Conservation (phyloP, 129 eudicot species). For the Flaveria linearis region DNA sequence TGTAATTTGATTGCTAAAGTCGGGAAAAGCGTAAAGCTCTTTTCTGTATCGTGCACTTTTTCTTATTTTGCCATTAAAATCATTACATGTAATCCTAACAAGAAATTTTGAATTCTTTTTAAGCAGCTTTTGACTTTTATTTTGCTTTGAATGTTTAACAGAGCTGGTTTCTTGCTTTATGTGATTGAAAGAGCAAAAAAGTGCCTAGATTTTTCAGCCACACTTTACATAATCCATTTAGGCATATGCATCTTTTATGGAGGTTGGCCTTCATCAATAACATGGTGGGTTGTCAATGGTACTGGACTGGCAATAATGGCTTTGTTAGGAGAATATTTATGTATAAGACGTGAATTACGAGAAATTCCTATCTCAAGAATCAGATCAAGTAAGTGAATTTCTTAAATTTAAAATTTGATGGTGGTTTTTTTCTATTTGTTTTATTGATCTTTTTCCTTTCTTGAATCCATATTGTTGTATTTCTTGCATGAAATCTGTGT, state of each 20-base stretch:
- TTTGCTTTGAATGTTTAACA: conserved; percentile 36
- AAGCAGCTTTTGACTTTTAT: conserved; percentile 10
- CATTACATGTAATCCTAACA: conserved; percentile 4
- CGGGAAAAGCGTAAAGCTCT: not conserved
- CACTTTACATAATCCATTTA: conserved; percentile 81
- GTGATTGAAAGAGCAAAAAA: conserved; percentile 88
- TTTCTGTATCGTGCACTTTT: not conserved
- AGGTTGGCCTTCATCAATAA: conserved; percentile 94
- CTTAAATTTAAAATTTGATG: not conserved
- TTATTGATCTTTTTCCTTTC: not conserved
- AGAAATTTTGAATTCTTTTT: conserved; percentile 12
- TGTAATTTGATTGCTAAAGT: not conserved
- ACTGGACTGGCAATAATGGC: conserved; percentile 86
- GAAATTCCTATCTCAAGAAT: conserved; percentile 82
- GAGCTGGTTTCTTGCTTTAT: conserved; percentile 89
- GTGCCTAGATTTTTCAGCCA: conserved; percentile 92
- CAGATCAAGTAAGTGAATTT: conserved; percentile 71
- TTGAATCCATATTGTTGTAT: not conserved
- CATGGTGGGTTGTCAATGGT: conserved; percentile 95
- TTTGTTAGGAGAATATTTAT: conserved; percentile 86
- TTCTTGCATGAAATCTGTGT: not conserved
- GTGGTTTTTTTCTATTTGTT: not conserved
- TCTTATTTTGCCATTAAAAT: not conserved
- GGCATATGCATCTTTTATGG: conserved; percentile 79
- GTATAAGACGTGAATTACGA: conserved; percentile 73